These are phyloP conservation scores for Sphagnum magellanicum DNA, from an alignment of 228 moss, liverwort and hornwort species.

Conservation along the genomic window DNA sequence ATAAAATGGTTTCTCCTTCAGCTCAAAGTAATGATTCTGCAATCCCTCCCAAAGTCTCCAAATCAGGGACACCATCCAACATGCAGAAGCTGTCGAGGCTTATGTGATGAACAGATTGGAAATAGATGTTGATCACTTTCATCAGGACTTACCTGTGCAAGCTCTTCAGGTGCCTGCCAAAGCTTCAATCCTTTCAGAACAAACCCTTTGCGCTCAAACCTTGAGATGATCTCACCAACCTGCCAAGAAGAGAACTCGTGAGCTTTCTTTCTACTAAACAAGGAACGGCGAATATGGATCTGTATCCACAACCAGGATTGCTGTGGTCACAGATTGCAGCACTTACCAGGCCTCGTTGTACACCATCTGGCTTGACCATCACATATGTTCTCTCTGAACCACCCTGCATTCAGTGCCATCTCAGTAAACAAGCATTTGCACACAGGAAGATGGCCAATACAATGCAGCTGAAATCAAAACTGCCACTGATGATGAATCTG, in stretches of 20 bases:
- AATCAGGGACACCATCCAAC: too few relatives aligned
- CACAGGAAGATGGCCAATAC: too few relatives aligned
- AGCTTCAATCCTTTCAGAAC: constrained; percentile 78
- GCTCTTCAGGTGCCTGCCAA: constrained; percentile 67
- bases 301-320: too few relatives aligned
- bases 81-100: too few relatives aligned
- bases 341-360: constrained; percentile 83
- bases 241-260: constrained; percentile 5
- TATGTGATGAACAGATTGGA: too few relatives aligned
- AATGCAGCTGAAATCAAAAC: too few relatives aligned
- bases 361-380: constrained; percentile 98
- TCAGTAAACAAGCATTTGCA: neutral
- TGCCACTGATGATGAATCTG: too few relatives aligned
- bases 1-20: constrained; percentile 86
- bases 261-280: too few relatives aligned
- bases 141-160: constrained; percentile 49
- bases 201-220: constrained; percentile 93
- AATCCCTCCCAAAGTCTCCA: neutral
- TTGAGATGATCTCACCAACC: constrained; percentile 84
- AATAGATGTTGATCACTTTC: too few relatives aligned
- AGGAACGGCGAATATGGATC: too few relatives aligned
- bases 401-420: constrained; percentile 19
- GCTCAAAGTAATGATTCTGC: constrained; percentile 76
- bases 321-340: neutral
- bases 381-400: constrained; percentile 67